These are phyloP conservation scores for Fusarium protoensiforme DNA, from an alignment of 2,329 filamentous ascomycete genomes.

Conservation along the genomic window DNA sequence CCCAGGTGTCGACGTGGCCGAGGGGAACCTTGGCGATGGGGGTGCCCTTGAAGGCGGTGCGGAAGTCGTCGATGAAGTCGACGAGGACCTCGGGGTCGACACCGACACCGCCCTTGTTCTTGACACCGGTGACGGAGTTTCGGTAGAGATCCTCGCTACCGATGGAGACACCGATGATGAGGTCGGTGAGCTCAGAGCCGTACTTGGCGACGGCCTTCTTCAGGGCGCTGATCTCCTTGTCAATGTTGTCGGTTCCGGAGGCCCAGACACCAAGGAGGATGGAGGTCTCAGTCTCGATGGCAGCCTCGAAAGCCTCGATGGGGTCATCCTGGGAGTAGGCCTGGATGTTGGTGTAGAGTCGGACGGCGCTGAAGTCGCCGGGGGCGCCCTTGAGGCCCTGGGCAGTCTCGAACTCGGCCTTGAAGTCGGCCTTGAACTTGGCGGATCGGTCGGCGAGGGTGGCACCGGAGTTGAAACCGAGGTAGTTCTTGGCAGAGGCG, in stretches of 20 bases:
- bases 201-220: slow-evolving; percentile 64
- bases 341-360: slow-evolving; percentile 76
- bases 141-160: slow-evolving; percentile 77
- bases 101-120: slow-evolving; percentile 72
- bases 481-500: slow-evolving; percentile 59
- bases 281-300: slow-evolving; percentile 68
- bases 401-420: slow-evolving; percentile 57
- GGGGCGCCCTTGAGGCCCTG: slow-evolving; percentile 54
- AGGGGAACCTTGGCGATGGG: slow-evolving; percentile 61
- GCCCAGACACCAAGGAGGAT: slow-evolving; percentile 75
- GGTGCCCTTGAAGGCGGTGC: slow-evolving; percentile 63
- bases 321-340: slow-evolving; percentile 77
- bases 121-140: slow-evolving; percentile 67
- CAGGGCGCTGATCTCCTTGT: slow-evolving; percentile 70
- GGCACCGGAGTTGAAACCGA: slow-evolving; percentile 65
- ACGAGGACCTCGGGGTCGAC: slow-evolving; percentile 68
- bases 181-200: slow-evolving; percentile 63
- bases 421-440: slow-evolving; percentile 64
- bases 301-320: slow-evolving; percentile 81
- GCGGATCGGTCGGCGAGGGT: slow-evolving; percentile 59
- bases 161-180: slow-evolving; percentile 73
- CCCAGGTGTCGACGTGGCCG: slow-evolving; percentile 78
- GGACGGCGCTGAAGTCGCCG: slow-evolving; percentile 67
- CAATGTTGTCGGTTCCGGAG: slow-evolving; percentile 64
- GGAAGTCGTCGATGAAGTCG: slow-evolving; percentile 74